Evolutionary conservation across 2,329 filamentous ascomycete genomes (phyloP).

Genomic region (Ceratocystis ficicola): DNA sequence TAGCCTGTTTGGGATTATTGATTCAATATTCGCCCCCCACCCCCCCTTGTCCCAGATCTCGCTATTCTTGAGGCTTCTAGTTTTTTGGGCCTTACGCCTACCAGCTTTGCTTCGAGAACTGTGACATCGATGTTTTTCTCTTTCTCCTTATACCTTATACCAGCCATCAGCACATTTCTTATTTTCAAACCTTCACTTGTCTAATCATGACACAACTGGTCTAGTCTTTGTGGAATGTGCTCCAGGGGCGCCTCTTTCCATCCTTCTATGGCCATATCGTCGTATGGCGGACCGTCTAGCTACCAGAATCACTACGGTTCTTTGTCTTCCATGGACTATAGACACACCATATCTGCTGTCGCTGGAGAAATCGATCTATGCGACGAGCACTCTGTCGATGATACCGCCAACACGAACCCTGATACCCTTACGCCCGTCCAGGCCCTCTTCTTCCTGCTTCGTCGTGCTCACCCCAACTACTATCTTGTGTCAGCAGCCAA

Average conservation of each 20-base stretch:
- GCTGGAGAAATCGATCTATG: conserved; percentile 5
- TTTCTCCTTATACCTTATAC: not conserved
- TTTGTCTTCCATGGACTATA: not conserved
- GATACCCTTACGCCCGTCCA: conserved; percentile 41
- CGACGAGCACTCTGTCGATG: conserved; percentile 5
- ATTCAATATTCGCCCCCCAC: not conserved
- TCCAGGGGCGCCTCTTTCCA: not conserved
- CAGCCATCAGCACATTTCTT: not conserved
- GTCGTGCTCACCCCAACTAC: conserved; percentile 22
- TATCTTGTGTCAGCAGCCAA: not conserved
- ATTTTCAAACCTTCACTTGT: not conserved
- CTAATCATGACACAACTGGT: not conserved
- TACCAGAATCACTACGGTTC: not conserved
- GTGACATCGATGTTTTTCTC: not conserved
- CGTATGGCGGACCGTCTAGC: not conserved
- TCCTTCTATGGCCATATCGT: not conserved
- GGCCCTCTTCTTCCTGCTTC: conserved; percentile 43
- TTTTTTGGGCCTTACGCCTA: not conserved
- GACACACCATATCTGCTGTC: not conserved
- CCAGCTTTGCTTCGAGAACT: not conserved
- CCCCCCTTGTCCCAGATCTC: not conserved
- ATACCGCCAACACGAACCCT: not conserved
- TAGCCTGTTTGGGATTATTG: not conserved
- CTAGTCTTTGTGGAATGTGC: conserved; percentile 4
- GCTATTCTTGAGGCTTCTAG: not conserved